Evolutionary conservation across 139 green algal species (phyloP).

Genomic region (Edaphochlamys debaryana): DNA sequence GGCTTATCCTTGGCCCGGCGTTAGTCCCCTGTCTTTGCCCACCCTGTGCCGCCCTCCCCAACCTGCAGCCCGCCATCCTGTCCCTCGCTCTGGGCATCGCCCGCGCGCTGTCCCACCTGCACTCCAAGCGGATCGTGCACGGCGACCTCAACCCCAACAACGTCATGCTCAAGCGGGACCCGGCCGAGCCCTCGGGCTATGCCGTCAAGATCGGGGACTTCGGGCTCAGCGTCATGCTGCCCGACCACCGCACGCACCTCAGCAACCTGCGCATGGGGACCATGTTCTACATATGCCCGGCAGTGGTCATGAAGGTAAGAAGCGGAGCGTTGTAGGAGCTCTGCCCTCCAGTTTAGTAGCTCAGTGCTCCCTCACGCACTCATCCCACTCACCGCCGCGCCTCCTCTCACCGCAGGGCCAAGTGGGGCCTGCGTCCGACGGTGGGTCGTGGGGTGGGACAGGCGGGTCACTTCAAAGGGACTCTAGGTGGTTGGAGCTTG

Average conservation of each 20-base stretch:
- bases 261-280: conserved; percentile 43
- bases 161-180: conserved; percentile 48
- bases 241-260: conserved; percentile 23
- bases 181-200: not conserved
- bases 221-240: conserved; percentile 33
- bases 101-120: conserved; percentile 61
- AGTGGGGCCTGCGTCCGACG: not conserved
- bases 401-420: too few species aligned
- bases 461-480: not conserved
- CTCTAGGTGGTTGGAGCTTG: not conserved
- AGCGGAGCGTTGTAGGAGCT: too few species aligned
- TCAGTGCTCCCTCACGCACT: too few species aligned
- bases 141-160: conserved; percentile 51
- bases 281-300: conserved; percentile 45
- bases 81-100: conserved; percentile 36
- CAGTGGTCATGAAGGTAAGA: conserved; percentile 13
- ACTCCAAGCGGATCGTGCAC: conserved; percentile 65
- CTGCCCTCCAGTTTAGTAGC: too few species aligned
- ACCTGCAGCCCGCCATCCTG: conserved; percentile 10
- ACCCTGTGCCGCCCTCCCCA: too few species aligned
- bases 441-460: not conserved
- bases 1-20: too few species aligned
- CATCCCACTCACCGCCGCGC: too few species aligned
- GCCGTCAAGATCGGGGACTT: conserved; percentile 37
- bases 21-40: too few species aligned